Evolutionary conservation across 371 early-diverging fungal species (phyloP), one percentile per base, ranked within the genome.

Genomic region (Agmasoma carcini): DNA sequence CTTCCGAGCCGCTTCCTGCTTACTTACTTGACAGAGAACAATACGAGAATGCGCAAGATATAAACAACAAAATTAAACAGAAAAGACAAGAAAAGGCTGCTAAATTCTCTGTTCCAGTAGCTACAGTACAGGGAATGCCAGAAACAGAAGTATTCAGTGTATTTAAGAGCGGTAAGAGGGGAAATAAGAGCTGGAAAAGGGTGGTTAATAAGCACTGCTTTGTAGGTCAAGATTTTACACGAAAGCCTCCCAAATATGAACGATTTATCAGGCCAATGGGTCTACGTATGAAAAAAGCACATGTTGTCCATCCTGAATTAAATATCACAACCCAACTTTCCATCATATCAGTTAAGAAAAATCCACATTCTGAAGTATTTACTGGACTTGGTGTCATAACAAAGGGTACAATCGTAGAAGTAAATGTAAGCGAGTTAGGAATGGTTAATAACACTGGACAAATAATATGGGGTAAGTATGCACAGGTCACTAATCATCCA

Each of bases 201-300:
- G 85, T 96, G 81, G 88, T 98, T 23, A 92, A 92, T 68, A 95
- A 93, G 79, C 89, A 91, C 1, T 92, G 94, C 14, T 98, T 98
- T 81, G 96, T 98, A 20, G 94, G 95, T 33, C 90, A 88, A 47
- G 88, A 88, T 4, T 98, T 92, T 73, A 96, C 95, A 15, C 85
- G 99, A 67, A 95, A 95, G 74, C 93, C 95, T 33, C 96, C 97
- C 63, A 98, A 95, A 80, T 95, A 90, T 78, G 99, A 98, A 75
- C 83, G 96, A 39, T 98, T 98, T 74, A 87, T 98, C 61, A 83
- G 99, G 55, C 99, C 96, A 50, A 93, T 91, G 85, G 95, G 87
- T 19, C 78, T 96, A 40, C 86, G 99, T 63, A 89, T 85, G 79
- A 96, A 93, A 76, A 90, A 88, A 75, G 97, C 99, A 38, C 86